phyloP scores from a whole-genome alignment of 305 asterid species.

The Fraxinus latifolia region DNA sequence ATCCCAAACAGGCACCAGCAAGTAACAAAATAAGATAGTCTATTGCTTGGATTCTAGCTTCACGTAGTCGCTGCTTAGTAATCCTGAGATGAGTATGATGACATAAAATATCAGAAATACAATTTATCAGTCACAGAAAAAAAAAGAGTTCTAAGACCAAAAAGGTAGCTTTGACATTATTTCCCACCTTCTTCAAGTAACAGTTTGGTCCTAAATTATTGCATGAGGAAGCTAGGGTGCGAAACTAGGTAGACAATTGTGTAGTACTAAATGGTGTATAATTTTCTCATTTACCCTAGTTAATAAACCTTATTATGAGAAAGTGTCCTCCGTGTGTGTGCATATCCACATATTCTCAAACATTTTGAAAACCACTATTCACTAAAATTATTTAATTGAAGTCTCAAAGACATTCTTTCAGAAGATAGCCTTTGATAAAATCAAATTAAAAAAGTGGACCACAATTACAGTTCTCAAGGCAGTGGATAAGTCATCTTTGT shows the following conservation, averaged over 20 bases:
- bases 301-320: not conserved
- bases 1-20: slow-evolving; percentile 92
- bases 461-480: not conserved
- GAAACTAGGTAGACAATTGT: not conserved
- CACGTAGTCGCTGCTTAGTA: slow-evolving; percentile 77
- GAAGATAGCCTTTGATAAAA: not conserved
- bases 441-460: not conserved
- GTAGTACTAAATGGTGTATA: not conserved
- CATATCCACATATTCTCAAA: not conserved
- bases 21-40: slow-evolving; percentile 79
- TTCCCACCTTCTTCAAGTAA: not conserved
- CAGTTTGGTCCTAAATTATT: not conserved
- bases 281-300: not conserved
- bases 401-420: not conserved
- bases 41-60: slow-evolving; percentile 67
- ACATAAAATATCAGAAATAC: slow-evolving; percentile 7
- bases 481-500: not conserved
- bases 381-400: not conserved
- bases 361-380: not conserved
- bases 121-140: not conserved
- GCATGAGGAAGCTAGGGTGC: not conserved
- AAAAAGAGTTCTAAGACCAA: not conserved
- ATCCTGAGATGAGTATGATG: slow-evolving; percentile 41
- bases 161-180: not conserved
- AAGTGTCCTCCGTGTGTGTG: not conserved